Evolutionary conservation across 108 stramenopile genomes (phyloP), one percentile per base, ranked within the genome.

Genomic region (Skeletonema costatum): DNA sequence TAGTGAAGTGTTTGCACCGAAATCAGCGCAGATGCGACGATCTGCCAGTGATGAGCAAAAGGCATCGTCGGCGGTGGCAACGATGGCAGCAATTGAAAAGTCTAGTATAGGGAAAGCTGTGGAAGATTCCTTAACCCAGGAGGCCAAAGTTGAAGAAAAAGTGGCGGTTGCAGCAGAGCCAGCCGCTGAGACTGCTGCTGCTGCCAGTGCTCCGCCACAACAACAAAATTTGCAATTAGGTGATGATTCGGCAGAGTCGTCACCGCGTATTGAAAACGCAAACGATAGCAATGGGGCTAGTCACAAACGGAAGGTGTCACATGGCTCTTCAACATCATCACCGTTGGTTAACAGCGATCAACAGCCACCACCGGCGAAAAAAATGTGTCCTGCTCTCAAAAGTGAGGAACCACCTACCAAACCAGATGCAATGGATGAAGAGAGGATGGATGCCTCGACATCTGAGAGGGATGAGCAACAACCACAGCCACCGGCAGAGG

Each of bases 81-180:
- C 3, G 2, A 10, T 25, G 1, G 25, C 53, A 17, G 21, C 16
- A 9, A 25, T 4, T 7, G 53, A 25, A 56, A 56, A 56, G n/a
- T 29, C 21, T 21, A 56, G 53, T 56, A 7, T 56, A 56, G 53
- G 53, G 53, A 56, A 56, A 56, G 53, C 53, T 25, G 53, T 25
- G 53, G 53, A 56, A 25, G 53, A 56, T 21, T 56, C 53, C 53
- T 56, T 25, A 56, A 56, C 53, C 53, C 53, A 56, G 6, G 53
- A 56, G 53, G 53, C 25, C 53, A 56, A 25, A 56, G 53, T 56
- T 56, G 53, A 56, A 56, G 25, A 3, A 25, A 25, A 25, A 25
- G 53, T 5, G 53, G 53, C 53, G 53, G 25, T 46, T 4, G 44
- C 14, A n/a, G 53, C 53, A 5, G 53, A 56, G 53, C 16, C 53